A percentile compares a stretch with the other conserved stretches of the same genome.
Conservation (phyloP, 2,329 filamentous ascomycete species). For the Trichoderma cornu-damae region DNA sequence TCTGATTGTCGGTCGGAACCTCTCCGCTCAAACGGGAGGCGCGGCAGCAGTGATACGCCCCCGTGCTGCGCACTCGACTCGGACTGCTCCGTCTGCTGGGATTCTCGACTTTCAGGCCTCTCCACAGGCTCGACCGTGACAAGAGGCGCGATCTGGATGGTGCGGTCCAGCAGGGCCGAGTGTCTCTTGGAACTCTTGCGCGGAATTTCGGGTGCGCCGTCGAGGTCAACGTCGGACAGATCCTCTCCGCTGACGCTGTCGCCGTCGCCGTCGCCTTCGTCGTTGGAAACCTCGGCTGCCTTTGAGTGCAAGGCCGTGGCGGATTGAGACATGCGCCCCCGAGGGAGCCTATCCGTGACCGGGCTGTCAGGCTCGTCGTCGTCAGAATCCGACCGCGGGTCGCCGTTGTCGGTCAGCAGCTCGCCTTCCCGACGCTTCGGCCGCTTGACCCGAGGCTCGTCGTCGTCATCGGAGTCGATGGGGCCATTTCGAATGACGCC, state of each 20-base stretch:
- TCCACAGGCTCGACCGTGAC: slow-evolving; percentile 27
- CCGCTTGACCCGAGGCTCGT: slow-evolving; percentile 31
- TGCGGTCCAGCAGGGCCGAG: slow-evolving; percentile 36
- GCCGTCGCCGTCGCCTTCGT: not conserved
- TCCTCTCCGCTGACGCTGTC: slow-evolving; percentile 30
- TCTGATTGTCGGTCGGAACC: slow-evolving; percentile 51
- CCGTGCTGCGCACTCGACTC: slow-evolving; percentile 2
- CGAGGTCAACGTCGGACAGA: slow-evolving; percentile 36
- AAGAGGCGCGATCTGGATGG: slow-evolving; percentile 33
- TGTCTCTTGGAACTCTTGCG: slow-evolving; percentile 67
- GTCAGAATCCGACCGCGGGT: slow-evolving; percentile 40
- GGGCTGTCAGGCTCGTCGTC: slow-evolving; percentile 39
- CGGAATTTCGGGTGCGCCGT: slow-evolving; percentile 56
- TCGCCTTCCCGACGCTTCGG: slow-evolving; percentile 31
- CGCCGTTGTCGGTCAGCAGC: slow-evolving; percentile 44
- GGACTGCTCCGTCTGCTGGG: slow-evolving; percentile 3
- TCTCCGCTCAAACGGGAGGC: slow-evolving; percentile 54
- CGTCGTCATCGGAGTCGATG: slow-evolving; percentile 61
- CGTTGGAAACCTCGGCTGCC: not conserved
- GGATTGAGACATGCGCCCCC: slow-evolving; percentile 17
- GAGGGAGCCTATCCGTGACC: slow-evolving; percentile 28
- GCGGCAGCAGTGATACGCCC: slow-evolving; percentile 24
- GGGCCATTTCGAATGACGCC: slow-evolving; percentile 54
- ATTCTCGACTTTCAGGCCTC: slow-evolving; percentile 21
- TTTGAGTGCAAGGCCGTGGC: slow-evolving; percentile 16